Conservation (phyloP, 2,329 filamentous ascomycete genomes). For the Ophiosphaerella herpotricha region DNA sequence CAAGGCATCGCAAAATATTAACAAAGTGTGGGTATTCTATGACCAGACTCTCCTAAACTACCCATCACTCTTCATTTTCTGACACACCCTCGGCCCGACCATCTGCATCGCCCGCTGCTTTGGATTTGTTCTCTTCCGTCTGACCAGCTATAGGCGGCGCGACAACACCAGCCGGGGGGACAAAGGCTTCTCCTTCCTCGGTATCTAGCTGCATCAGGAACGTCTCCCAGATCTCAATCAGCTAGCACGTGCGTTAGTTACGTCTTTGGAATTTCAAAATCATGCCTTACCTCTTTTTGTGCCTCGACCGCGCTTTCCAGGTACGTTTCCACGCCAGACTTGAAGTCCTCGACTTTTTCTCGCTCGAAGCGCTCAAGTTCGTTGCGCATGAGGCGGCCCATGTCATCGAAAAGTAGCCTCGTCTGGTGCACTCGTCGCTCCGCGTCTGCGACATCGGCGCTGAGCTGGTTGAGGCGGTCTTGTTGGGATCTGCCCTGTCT, state of each 20-base stretch:
- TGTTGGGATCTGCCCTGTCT: conserved; percentile 94
- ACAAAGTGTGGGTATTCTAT: not conserved
- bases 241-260: conserved; percentile 46
- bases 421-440: conserved; percentile 93
- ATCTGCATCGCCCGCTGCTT: conserved; percentile 9
- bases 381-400: conserved; percentile 88
- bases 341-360: conserved; percentile 99
- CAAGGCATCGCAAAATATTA: not conserved
- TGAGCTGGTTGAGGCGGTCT: conserved; percentile 89
- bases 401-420: conserved; percentile 89
- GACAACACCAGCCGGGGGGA: conserved; percentile 45
- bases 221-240: conserved; percentile 95
- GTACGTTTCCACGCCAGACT: conserved; percentile 96
- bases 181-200: conserved; percentile 69
- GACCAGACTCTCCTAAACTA: not conserved
- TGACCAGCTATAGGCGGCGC: conserved; percentile 32
- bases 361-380: conserved; percentile 93
- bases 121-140: conserved; percentile 14
- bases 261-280: not conserved
- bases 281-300: conserved; percentile 83
- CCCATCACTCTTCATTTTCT: conserved; percentile 1
- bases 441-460: conserved; percentile 91
- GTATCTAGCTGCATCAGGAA: conserved; percentile 95
- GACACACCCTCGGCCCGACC: conserved; percentile 1
- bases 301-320: conserved; percentile 95